These are phyloP conservation scores for Aspergillus pseudoglaucus DNA, from an alignment of 2,329 filamentous ascomycete genomes.

Conservation along the genomic window DNA sequence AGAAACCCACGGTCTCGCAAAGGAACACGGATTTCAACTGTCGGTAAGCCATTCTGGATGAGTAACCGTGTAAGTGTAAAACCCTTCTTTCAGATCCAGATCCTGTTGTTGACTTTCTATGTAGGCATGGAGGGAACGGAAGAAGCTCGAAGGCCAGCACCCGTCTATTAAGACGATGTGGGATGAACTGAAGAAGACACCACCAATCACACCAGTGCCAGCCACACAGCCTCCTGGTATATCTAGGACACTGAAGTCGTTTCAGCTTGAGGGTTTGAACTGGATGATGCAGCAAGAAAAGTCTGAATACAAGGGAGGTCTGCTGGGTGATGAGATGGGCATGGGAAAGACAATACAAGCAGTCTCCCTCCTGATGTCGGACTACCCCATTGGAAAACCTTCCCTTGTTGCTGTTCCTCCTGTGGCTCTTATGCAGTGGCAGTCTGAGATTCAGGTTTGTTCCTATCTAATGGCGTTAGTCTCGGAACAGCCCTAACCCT, in stretches of 20 bases:
- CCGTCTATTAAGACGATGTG: slow-evolving; percentile 81
- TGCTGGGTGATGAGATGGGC: slow-evolving; percentile 97
- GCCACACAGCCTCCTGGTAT: slow-evolving; percentile 71
- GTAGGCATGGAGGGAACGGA: slow-evolving; percentile 49
- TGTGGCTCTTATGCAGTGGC: slow-evolving; percentile 94
- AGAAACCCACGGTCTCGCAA: too few relatives aligned
- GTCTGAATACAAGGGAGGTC: slow-evolving; percentile 75
- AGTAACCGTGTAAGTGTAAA: slow-evolving; percentile 22
- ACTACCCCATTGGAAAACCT: slow-evolving; percentile 76
- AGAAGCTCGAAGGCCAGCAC: slow-evolving; percentile 67
- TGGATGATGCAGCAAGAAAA: slow-evolving; percentile 94
- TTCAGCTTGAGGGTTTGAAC: slow-evolving; percentile 85
- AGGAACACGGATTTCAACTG: slow-evolving; percentile 1
- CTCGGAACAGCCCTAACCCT: background rate
- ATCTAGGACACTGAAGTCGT: slow-evolving; percentile 77
- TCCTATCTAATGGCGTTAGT: background rate
- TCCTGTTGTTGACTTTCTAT: slow-evolving; percentile 17
- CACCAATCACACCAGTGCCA: slow-evolving; percentile 57
- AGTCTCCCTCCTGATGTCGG: slow-evolving; percentile 96
- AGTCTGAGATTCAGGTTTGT: slow-evolving; percentile 64
- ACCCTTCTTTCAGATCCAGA: slow-evolving; percentile 16
- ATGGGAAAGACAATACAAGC: slow-evolving; percentile 98
- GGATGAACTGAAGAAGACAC: slow-evolving; percentile 63
- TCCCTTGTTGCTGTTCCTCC: slow-evolving; percentile 86
- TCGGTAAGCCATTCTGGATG: slow-evolving; percentile 11